Base-by-base conservation (phyloP, 176 grass and related monocot species). In the Rhynchospora tenuis region DNA sequence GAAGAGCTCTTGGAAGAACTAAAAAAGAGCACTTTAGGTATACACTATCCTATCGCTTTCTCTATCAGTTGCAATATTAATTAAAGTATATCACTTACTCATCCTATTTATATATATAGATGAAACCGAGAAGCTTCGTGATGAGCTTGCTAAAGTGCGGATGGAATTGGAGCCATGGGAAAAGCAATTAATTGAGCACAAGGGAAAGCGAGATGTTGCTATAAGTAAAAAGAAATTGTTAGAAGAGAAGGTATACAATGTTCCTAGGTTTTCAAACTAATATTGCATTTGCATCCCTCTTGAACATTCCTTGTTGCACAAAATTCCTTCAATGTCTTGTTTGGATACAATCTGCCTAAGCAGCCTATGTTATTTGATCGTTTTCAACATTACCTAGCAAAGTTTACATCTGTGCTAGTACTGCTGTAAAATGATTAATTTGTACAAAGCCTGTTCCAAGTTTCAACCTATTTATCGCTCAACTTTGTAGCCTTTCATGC, bases 131-230 rank as follows among this genome's bases (percentile, higher is more conserved):
- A 95, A 54, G 54, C 70, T 94, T 20, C 84, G 83, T 80, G 89
- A 81, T 83, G 86, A 98, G 87, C 96, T 93, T 73, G 84, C 82
- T 44, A 72, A 89, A 87, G 92, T 98, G 65, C 92, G 96, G 80
- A 82, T 81, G 88, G 89, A 98, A 80, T 87, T 98, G 28, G 96
- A 93, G 88, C 96, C 93, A 27, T 98, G 96, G 96, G 96, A 98
- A 87, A 98, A 89, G 50, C 89, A 93, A 87, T 87, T 93, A 82
- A 98, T 98, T 85, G 88, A 95, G 82, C 96, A 95, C 85, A 98
- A 95, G 88, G 96, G 96, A 80, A 91, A 79, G 69, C 84, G 93
- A 3, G 91, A 98, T 91, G 93, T 98, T 90, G 96, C 91, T 76
- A 83, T 66, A 81, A 88, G 91, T 75, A 91, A 95, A 86, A 93